Percentiles rank a stretch among this genome's conserved stretches.
Evolutionary conservation across 495 filamentous ascomycete genomes (phyloP).

Genomic region (Durotheca rogersii): DNA sequence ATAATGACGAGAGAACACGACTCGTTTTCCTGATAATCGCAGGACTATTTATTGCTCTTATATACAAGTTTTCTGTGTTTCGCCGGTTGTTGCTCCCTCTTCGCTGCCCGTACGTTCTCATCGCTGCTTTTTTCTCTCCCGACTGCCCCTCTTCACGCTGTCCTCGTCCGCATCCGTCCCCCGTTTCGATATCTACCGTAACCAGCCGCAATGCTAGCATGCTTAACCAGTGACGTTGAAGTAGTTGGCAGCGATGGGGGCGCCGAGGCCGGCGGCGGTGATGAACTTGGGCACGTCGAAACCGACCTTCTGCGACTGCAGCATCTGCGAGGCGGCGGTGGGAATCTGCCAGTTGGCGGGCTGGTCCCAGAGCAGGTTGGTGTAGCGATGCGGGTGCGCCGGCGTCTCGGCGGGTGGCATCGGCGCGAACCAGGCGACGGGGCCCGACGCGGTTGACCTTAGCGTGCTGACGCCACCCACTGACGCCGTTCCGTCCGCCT

Average conservation of each 20-base stretch:
- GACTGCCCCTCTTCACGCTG: background rate
- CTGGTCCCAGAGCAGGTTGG: conserved; percentile 46
- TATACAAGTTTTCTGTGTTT: too few species aligned
- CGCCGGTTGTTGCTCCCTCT: too few species aligned
- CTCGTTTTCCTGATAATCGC: too few species aligned
- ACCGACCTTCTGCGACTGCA: conserved; percentile 37
- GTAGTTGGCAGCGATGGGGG: conserved; percentile 46
- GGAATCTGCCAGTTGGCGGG: conserved; percentile 43
- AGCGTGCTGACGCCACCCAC: conserved; percentile 40
- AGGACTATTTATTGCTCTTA: too few species aligned
- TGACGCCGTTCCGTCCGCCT: conserved; percentile 30
- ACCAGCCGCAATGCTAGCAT: too few species aligned
- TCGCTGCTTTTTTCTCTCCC: background rate
- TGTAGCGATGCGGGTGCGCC: conserved; percentile 48
- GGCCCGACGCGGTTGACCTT: conserved; percentile 39
- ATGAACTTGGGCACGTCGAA: conserved; percentile 48
- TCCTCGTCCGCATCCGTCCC: background rate
- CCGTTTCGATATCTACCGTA: too few species aligned
- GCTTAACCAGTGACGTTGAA: conserved; percentile 41
- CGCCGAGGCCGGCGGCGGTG: conserved; percentile 36
- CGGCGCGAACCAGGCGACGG: conserved; percentile 45
- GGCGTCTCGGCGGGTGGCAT: conserved; percentile 47
- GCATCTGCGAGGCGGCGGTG: conserved; percentile 32
- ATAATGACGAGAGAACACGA: background rate
- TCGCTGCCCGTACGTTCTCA: background rate